These are phyloP conservation scores for Xylariaceae sp. DNA, from an alignment of 2,329 filamentous ascomycete species.

Conservation along the genomic window DNA sequence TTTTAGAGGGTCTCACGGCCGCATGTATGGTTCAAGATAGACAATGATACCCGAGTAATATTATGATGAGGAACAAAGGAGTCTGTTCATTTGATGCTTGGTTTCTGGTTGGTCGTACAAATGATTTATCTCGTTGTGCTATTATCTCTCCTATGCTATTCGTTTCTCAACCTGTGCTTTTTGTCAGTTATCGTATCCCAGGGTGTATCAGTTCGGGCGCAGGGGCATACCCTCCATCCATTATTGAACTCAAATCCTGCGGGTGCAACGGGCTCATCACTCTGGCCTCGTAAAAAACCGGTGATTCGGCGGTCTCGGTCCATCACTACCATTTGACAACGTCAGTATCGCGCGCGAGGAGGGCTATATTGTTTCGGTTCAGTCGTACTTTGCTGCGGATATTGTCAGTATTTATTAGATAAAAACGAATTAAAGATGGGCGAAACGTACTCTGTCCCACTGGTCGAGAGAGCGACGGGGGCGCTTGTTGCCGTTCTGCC, in stretches of 20 bases:
- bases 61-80: conserved; percentile 11
- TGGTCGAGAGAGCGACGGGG: conserved; percentile 57
- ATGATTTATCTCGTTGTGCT: conserved; percentile 8
- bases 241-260: conserved; percentile 60
- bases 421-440: neutral
- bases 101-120: conserved; percentile 22
- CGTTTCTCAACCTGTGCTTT: conserved; percentile 49
- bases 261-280: conserved; percentile 51
- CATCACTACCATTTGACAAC: conserved; percentile 50
- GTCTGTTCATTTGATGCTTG: conserved; percentile 14
- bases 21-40: conserved; percentile 10
- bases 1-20: neutral
- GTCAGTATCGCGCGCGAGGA: conserved; percentile 14
- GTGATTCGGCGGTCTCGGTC: conserved; percentile 60
- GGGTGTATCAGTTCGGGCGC: conserved; percentile 1
- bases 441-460: conserved; percentile 55
- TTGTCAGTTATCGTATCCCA: conserved; percentile 6
- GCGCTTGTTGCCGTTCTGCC: conserved; percentile 59
- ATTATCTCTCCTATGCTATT: conserved; percentile 37
- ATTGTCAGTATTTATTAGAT: conserved; percentile 27
- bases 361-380: neutral
- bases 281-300: conserved; percentile 55
- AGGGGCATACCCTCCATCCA: conserved; percentile 56
- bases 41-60: conserved; percentile 25
- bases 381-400: conserved; percentile 49